phyloP scores from a whole-genome alignment of 352 stramenopile genomes.

The Peronospora destructor region DNA sequence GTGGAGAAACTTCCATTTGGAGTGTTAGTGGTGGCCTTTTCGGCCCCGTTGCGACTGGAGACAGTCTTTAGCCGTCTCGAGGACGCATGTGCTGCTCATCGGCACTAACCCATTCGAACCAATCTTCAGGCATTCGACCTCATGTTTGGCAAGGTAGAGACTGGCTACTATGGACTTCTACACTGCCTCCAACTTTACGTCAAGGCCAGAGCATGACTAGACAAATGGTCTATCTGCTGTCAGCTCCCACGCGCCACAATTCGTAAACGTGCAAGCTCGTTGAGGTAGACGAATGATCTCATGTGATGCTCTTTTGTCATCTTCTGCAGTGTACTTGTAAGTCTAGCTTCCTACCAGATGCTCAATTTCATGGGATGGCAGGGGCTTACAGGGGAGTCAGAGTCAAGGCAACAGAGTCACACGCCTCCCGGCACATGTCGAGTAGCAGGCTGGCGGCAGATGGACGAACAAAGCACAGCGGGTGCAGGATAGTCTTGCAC shows the following conservation, averaged over 20 bases:
- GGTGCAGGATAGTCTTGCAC: conserved; percentile 34
- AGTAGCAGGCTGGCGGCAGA: conserved; percentile 25
- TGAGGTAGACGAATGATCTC: background rate
- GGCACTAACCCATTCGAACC: conserved; percentile 22
- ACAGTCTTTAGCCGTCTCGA: conserved; percentile 31
- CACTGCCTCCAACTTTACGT: conserved; percentile 51
- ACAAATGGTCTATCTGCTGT: conserved; percentile 43
- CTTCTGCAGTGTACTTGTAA: conserved; percentile 6
- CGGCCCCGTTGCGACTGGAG: conserved; percentile 29
- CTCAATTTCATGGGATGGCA: conserved; percentile 57
- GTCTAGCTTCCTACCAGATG: too few relatives aligned
- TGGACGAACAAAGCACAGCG: conserved; percentile 32
- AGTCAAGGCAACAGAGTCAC: conserved; percentile 30
- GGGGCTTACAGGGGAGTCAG: conserved; percentile 37
- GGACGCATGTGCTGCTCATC: conserved; percentile 25
- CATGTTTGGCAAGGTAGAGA: background rate
- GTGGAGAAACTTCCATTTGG: conserved; percentile 48
- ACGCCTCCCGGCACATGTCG: conserved; percentile 34
- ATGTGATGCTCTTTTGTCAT: background rate
- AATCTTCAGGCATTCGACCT: conserved; percentile 10
- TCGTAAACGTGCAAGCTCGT: conserved; percentile 33
- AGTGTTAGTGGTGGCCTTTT: conserved; percentile 40
- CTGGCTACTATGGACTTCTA: conserved; percentile 49
- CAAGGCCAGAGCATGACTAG: conserved; percentile 47
- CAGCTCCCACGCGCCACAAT: conserved; percentile 35